Evolutionary conservation across 2,329 filamentous ascomycete genomes (phyloP).

Genomic region (Grosmannia clavigera): DNA sequence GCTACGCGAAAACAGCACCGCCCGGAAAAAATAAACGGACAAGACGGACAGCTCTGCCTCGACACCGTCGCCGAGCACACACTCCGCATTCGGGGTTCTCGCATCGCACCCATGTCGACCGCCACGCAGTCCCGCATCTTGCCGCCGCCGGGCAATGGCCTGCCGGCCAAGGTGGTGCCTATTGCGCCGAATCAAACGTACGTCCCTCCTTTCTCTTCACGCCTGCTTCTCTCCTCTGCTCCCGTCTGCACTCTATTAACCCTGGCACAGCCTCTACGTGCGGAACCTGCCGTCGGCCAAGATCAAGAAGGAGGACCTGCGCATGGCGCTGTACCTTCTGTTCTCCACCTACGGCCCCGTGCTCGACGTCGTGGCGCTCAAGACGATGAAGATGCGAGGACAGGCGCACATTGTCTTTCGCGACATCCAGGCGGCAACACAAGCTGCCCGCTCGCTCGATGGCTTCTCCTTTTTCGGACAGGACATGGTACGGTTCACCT

Average conservation of each 20-base stretch:
- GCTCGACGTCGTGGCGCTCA: conserved; percentile 81
- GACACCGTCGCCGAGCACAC: not conserved
- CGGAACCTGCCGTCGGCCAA: conserved; percentile 78
- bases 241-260: conserved; percentile 10
- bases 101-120: conserved; percentile 19
- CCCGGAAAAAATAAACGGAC: not conserved
- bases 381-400: conserved; percentile 84
- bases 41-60: not conserved
- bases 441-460: conserved; percentile 82
- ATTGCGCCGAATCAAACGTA: conserved; percentile 65
- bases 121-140: conserved; percentile 17
- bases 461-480: conserved; percentile 77
- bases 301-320: conserved; percentile 77
- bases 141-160: conserved; percentile 15
- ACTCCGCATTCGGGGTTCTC: not conserved
- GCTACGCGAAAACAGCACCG: not conserved
- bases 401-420: conserved; percentile 89
- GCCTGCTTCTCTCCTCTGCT: conserved; percentile 1
- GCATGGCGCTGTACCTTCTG: conserved; percentile 78
- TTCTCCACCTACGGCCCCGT: conserved; percentile 91
- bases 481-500: conserved; percentile 53
- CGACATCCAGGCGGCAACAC: conserved; percentile 81
- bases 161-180: conserved; percentile 32
- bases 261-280: conserved; percentile 59
- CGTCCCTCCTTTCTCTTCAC: conserved; percentile 21